These are phyloP conservation scores for Phytophthora cajani DNA, from an alignment of 352 stramenopile genomes.

Conservation along the genomic window DNA sequence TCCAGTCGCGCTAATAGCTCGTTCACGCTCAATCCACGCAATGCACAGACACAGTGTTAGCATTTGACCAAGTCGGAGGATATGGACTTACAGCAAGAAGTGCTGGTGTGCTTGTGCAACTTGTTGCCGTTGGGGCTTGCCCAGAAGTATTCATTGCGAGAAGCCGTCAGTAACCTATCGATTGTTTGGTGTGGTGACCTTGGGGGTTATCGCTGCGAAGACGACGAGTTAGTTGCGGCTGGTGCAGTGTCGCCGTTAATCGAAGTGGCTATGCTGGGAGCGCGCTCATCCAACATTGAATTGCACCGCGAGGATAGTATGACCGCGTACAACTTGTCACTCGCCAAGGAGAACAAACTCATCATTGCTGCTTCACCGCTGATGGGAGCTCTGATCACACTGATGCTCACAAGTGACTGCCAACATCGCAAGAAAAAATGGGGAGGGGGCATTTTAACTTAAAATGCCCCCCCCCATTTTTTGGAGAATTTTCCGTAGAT, in stretches of 20 bases:
- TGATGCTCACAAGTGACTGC: constrained; percentile 90
- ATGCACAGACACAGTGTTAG: too few relatives aligned
- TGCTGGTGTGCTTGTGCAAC: constrained; percentile 97
- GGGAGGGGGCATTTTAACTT: too few relatives aligned
- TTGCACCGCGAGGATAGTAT: constrained; percentile 91
- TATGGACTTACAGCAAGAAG: constrained; percentile 95
- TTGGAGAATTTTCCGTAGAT: too few relatives aligned
- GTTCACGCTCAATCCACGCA: too few relatives aligned
- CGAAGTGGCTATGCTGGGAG: constrained; percentile 90
- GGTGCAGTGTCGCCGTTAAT: constrained; percentile 93
- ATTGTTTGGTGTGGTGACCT: constrained; percentile 95
- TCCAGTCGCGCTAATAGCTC: too few relatives aligned
- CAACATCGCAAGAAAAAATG: constrained; percentile 68
- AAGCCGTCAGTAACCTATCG: constrained; percentile 94
- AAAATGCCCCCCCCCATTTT: too few relatives aligned
- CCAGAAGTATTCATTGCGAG: constrained; percentile 89
- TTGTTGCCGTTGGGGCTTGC: constrained; percentile 92
- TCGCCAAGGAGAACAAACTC: constrained; percentile 96
- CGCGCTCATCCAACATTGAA: constrained; percentile 66
- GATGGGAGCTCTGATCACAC: constrained; percentile 80
- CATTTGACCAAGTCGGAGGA: constrained; percentile 91
- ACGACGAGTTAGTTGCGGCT: constrained; percentile 78
- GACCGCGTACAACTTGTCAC: constrained; percentile 91
- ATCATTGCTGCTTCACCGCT: constrained; percentile 87
- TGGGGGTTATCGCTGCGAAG: constrained; percentile 94